These are phyloP conservation scores for Acanthamoeba rhysodes DNA, from an alignment of 208 protist genomes.

Conservation along the genomic window DNA sequence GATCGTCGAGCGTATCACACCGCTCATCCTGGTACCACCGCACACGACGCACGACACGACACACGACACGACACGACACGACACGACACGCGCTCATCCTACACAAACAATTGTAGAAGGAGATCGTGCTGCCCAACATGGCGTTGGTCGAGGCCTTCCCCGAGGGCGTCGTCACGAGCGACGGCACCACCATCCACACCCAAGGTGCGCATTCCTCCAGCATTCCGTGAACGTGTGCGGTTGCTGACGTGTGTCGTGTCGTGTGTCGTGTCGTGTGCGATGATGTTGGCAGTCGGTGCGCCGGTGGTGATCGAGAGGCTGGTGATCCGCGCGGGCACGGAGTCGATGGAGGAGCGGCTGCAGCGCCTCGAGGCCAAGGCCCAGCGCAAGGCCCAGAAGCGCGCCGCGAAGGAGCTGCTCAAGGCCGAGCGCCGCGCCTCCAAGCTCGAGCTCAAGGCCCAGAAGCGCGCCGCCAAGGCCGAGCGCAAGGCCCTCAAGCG, in stretches of 20 bases:
- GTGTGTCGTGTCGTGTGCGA: not conserved
- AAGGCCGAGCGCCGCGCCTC: constrained; percentile 31
- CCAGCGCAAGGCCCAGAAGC: not conserved
- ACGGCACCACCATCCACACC: not conserved
- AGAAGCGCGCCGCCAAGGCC: not conserved
- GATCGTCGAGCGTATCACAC: constrained; percentile 47
- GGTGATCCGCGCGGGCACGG: constrained; percentile 1
- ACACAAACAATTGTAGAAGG: not conserved
- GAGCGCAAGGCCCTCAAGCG: not conserved
- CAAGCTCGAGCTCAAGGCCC: constrained; percentile 47
- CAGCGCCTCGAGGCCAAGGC: not conserved
- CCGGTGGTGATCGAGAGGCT: constrained; percentile 51
- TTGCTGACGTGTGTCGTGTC: not conserved
- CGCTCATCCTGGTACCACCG: constrained; percentile 25
- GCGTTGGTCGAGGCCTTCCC: not conserved
- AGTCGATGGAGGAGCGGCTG: not conserved
- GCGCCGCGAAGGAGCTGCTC: not conserved
- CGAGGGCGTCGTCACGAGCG: not conserved
- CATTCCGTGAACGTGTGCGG: not conserved
- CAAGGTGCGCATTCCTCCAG: not conserved
- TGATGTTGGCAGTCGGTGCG: not conserved
- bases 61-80: not conserved
- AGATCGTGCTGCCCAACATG: constrained; percentile 32
- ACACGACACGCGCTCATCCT: no score
- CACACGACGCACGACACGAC: no score